Percentiles rank a stretch among this genome's conserved stretches.
Evolutionary conservation across 495 filamentous ascomycete species (phyloP).

Genomic region (Podospora bellae-mahoneyi): DNA sequence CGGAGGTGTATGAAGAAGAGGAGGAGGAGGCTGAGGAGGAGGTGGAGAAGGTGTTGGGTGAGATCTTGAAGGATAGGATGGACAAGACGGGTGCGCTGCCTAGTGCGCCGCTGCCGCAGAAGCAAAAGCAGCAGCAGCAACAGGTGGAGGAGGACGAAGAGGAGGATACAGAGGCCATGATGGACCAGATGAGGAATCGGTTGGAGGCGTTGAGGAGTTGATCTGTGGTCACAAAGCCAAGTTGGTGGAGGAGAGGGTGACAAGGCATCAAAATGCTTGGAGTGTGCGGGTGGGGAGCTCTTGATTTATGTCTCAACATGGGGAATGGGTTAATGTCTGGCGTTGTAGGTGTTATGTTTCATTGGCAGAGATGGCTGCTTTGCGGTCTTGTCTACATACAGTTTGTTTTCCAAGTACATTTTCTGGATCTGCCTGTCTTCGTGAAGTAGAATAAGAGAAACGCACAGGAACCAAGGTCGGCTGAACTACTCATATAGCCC

Average conservation of each 20-base stretch:
- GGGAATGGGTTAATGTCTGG: background rate
- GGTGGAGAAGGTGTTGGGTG: slow-evolving; percentile 87
- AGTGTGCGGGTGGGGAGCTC: background rate
- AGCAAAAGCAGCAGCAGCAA: slow-evolving; percentile 51
- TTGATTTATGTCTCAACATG: background rate
- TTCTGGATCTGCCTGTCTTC: background rate
- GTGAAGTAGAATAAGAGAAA: background rate
- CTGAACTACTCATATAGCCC: too few relatives aligned
- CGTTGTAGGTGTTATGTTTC: background rate
- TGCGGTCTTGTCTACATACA: background rate
- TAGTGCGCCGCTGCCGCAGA: slow-evolving; percentile 55
- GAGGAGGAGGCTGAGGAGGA: slow-evolving; percentile 88
- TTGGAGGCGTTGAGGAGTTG: slow-evolving; percentile 90
- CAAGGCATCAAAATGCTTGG: background rate
- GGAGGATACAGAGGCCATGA: slow-evolving; percentile 78
- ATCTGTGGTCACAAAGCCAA: background rate
- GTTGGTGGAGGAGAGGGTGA: background rate
- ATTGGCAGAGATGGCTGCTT: background rate
- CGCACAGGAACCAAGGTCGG: too few relatives aligned
- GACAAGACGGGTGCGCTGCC: slow-evolving; percentile 60
- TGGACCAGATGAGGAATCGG: slow-evolving; percentile 89
- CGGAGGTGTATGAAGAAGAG: slow-evolving; percentile 57
- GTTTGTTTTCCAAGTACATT: background rate
- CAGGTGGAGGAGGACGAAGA: slow-evolving; percentile 70
- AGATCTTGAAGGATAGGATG: slow-evolving; percentile 80